Conservation (phyloP, 208 protist species). For the Blastocrithidia nonstop region DNA sequence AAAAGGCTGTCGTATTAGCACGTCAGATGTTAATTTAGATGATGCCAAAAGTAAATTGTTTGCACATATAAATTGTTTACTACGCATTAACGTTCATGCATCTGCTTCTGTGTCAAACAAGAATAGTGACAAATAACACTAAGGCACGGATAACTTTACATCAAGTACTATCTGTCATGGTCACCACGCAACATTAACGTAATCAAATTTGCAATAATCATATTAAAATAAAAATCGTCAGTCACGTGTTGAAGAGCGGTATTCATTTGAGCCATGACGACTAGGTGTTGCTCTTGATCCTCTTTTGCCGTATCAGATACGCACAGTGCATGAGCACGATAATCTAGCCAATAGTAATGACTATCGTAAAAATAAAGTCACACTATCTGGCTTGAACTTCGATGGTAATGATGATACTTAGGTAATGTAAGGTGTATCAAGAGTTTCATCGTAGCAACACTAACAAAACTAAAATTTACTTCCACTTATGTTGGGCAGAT, state of each 20-base stretch:
- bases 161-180: too few relatives aligned
- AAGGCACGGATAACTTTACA: too few relatives aligned
- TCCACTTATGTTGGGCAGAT: slow-evolving; percentile 27
- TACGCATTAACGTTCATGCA: slow-evolving; percentile 7
- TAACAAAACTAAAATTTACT: neutral
- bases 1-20: slow-evolving; percentile 1
- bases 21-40: neutral
- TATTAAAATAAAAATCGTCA: too few relatives aligned
- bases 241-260: too few relatives aligned
- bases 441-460: too few relatives aligned
- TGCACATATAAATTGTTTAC: slow-evolving; percentile 10
- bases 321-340: slow-evolving; percentile 26
- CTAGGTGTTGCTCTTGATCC: slow-evolving; percentile 45
- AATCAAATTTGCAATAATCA: too few relatives aligned
- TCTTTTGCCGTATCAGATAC: slow-evolving; percentile 14
- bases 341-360: neutral
- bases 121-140: too few relatives aligned
- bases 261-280: slow-evolving; percentile 56
- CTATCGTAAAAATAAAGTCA: neutral
- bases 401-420: too few relatives aligned
- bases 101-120: too few relatives aligned
- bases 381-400: too few relatives aligned
- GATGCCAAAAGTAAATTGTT: slow-evolving; percentile 2
- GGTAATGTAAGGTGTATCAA: too few relatives aligned
- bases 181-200: too few relatives aligned